Percentiles rank a stretch among this genome's conserved stretches.
Conservation (phyloP, 371 early-diverging fungal genomes). For the Rhizomucor miehei region DNA sequence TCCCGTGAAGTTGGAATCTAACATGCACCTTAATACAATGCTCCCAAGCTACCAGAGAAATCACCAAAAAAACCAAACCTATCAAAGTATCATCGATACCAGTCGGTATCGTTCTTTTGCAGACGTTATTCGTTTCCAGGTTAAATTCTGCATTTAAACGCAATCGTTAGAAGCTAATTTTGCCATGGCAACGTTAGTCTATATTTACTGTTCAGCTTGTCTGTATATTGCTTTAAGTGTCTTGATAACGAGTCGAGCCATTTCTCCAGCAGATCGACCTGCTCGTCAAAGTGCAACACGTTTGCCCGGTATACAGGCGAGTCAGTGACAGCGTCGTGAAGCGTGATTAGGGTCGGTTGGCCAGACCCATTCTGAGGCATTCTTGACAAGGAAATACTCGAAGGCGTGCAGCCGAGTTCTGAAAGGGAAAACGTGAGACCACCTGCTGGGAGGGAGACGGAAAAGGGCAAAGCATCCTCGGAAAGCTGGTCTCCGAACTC, state of each 20-base stretch:
- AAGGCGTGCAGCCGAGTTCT: too few species aligned
- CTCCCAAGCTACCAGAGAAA: neutral
- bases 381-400: too few species aligned
- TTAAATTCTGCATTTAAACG: constrained; percentile 15
- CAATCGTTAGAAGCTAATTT: neutral
- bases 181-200: neutral
- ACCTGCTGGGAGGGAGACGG: too few species aligned
- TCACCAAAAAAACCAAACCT: constrained; percentile 18
- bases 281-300: constrained; percentile 63
- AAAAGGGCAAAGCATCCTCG: too few species aligned
- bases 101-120: constrained; percentile 21
- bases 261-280: constrained; percentile 61
- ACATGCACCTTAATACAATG: neutral
- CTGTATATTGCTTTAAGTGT: constrained; percentile 41
- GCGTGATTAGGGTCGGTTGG: constrained; percentile 34
- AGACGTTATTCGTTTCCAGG: constrained; percentile 19
- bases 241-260: constrained; percentile 59
- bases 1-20: constrained; percentile 46
- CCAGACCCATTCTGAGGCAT: too few species aligned
- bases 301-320: constrained; percentile 69
- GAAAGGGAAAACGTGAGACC: too few species aligned
- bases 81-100: constrained; percentile 37
- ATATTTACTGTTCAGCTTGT: constrained; percentile 45
- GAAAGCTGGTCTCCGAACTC: too few species aligned
- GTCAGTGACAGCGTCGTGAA: constrained; percentile 68